These are phyloP conservation scores for Straminergon stramineum DNA, from an alignment of 225 moss, liverwort and hornwort genomes.

Conservation along the genomic window DNA sequence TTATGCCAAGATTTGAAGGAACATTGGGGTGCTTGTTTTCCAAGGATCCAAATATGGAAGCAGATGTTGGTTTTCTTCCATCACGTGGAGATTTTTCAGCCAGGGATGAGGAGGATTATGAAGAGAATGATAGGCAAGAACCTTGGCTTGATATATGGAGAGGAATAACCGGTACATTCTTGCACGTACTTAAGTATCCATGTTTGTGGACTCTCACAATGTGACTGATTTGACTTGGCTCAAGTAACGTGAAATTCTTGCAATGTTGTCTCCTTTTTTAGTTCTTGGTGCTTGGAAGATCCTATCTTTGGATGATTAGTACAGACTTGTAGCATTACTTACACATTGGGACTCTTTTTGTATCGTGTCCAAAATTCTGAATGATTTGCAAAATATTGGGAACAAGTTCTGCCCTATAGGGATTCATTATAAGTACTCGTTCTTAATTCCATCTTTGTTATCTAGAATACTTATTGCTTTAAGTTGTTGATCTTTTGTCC, in stretches of 20 bases:
- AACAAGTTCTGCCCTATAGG: not conserved
- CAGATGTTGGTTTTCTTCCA: constrained; percentile 10
- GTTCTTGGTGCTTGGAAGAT: not conserved
- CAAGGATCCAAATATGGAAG: constrained; percentile 30
- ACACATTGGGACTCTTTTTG: not conserved
- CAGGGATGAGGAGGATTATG: not conserved
- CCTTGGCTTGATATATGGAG: not conserved
- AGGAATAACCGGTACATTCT: constrained; percentile 54
- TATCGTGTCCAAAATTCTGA: not conserved
- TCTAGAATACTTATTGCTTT: not conserved
- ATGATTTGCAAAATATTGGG: not conserved
- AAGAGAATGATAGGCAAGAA: constrained; percentile 5
- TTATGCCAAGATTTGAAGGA: not conserved
- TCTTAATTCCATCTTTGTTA: not conserved
- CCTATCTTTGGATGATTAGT: not conserved
- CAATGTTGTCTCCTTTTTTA: not conserved
- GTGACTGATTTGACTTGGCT: not conserved
- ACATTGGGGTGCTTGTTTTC: not conserved
- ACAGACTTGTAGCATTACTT: not conserved
- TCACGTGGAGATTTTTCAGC: constrained; percentile 1
- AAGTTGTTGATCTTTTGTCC: constrained; percentile 10
- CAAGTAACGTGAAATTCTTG: not conserved
- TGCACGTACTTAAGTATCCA: constrained; percentile 34
- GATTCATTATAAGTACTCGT: not conserved
- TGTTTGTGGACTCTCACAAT: not conserved